Evolutionary conservation across 164 flowering plant species (phyloP), one percentile per base, ranked within the genome.

Genomic region (Chimonanthus praecox): DNA sequence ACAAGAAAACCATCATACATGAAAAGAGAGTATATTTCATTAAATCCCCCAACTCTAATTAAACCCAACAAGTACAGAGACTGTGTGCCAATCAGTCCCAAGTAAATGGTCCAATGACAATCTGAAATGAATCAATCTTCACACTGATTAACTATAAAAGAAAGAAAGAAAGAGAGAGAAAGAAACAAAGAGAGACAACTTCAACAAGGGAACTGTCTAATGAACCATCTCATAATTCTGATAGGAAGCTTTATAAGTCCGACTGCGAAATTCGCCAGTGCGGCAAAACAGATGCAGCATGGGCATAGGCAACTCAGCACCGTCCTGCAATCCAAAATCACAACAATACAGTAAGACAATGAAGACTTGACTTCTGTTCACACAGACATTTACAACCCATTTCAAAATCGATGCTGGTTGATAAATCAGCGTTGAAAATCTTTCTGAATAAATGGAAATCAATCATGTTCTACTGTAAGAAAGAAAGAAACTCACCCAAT

Each of bases 241-340:
- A 91, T 43, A 6, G 94, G 94, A 47, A 89, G 87, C 81, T 85
- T 83, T 60, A 91, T 83, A 10, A 89, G 80, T 54, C 5, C 68
- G 69, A 88, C 71, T 0, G 91, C 89, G 18, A 86, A 16, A 72
- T 88, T 87, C 2, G 88, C 89, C 0, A 91, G 70, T 15, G 81
- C 83, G 2, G 86, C 68, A 47, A 78, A 86, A 72, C 92, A 89
- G 4, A 84, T 67, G 80, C 91, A 91, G 73, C 94, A 89, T 4
- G 97, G 94, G 84, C 91, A 88, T 73, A 89, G 49, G 73, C 92
- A 88, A 80, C 88, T 87, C 82, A 91, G 47, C 49, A 84, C 75
- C 2, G 84, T 58, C 82, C 94, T 91, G 89, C 76, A 49, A 74
- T 72, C 43, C 33, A 43, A 10, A 67, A 66, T 49, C 15, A 15